Evolutionary conservation across 768 basidiomycete species (phyloP).

Genomic region (Sutorius australiensis): DNA sequence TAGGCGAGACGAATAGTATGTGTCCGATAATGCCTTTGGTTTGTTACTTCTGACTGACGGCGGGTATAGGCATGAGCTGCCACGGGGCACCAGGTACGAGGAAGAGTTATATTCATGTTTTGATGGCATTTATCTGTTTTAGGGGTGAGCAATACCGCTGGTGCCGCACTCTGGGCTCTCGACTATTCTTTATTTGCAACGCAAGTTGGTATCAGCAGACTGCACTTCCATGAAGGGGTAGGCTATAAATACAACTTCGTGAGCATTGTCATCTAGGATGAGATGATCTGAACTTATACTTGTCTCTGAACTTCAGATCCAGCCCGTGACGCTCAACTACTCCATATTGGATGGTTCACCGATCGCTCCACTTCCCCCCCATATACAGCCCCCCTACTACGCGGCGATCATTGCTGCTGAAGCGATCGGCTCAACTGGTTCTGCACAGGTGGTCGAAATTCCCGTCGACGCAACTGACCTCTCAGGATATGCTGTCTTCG

Average conservation of each 20-base stretch:
- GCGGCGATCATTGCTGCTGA: constrained; percentile 58
- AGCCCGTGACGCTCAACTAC: constrained; percentile 54
- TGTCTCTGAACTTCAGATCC: constrained; percentile 43
- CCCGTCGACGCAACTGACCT: constrained; percentile 42
- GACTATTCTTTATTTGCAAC: constrained; percentile 63
- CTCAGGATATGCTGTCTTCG: constrained; percentile 63
- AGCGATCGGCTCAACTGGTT: constrained; percentile 48
- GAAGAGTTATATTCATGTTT: neutral
- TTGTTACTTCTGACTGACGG: neutral
- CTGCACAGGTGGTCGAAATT: constrained; percentile 45
- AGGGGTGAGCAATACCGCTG: constrained; percentile 66
- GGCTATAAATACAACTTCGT: constrained; percentile 72
- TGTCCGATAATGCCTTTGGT: constrained; percentile 25
- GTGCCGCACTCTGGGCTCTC: constrained; percentile 63
- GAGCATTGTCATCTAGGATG: neutral
- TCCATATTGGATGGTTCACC: constrained; percentile 55
- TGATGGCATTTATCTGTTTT: constrained; percentile 12
- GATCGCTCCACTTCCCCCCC: constrained; percentile 51
- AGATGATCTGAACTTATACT: neutral
- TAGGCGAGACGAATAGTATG: constrained; percentile 62
- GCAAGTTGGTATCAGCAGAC: constrained; percentile 48
- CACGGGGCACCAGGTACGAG: constrained; percentile 34
- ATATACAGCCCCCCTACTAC: constrained; percentile 66
- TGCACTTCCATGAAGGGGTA: constrained; percentile 65
- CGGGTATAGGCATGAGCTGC: constrained; percentile 30